These are phyloP conservation scores for Clavulina sp. DNA, from an alignment of 768 basidiomycete species.

Conservation along the genomic window DNA sequence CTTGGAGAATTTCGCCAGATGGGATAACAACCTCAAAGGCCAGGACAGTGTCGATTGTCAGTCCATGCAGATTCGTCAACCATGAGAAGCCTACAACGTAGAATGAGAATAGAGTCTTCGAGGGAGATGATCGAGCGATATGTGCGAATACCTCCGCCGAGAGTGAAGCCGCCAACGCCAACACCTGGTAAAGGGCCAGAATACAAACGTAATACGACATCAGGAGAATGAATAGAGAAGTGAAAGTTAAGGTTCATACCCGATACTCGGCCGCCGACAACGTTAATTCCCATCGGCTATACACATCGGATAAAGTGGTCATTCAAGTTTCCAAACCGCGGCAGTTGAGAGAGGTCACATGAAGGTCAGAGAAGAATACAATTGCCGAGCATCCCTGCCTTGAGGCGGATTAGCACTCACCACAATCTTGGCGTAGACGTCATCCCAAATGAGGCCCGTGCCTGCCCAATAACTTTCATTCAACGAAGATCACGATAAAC, in stretches of 20 bases:
- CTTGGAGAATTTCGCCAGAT: constrained; percentile 25
- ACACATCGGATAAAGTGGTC: too few relatives aligned
- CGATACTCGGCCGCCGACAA: constrained; percentile 40
- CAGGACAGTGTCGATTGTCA: constrained; percentile 37
- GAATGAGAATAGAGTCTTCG: neutral
- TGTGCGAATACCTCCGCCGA: constrained; percentile 13
- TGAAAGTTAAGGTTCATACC: too few relatives aligned
- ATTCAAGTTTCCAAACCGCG: too few relatives aligned
- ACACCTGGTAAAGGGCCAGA: too few relatives aligned
- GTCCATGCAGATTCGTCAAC: constrained; percentile 41
- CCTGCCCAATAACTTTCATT: too few relatives aligned
- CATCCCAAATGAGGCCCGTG: constrained; percentile 42
- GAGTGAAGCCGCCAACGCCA: constrained; percentile 38
- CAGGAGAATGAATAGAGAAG: too few relatives aligned
- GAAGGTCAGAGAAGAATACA: too few relatives aligned
- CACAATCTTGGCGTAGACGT: constrained; percentile 39
- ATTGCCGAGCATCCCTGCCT: too few relatives aligned
- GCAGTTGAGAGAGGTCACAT: too few relatives aligned
- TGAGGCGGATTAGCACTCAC: too few relatives aligned
- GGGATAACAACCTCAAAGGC: constrained; percentile 42
- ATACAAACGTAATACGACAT: too few relatives aligned
- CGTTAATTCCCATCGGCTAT: constrained; percentile 30
- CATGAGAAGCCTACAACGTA: constrained; percentile 37
- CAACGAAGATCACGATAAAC: too few relatives aligned
- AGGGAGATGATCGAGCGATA: neutral